These are phyloP conservation scores for Bondarzewia mesenterica DNA, from an alignment of 1,284 basidiomycete species.

Conservation along the genomic window DNA sequence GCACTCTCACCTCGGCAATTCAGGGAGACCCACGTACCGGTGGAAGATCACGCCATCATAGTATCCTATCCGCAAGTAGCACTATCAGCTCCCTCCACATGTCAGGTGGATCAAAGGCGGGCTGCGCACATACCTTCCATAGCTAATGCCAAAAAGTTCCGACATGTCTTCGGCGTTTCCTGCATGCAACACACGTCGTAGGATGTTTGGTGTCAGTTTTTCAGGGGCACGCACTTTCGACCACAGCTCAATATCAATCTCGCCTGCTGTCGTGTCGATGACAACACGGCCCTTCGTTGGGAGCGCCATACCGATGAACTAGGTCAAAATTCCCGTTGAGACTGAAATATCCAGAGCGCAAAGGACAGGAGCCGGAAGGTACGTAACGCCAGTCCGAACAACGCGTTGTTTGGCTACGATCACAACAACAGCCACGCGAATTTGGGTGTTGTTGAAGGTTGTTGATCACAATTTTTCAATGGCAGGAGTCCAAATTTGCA, in stretches of 20 bases:
- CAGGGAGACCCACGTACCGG: slow-evolving; percentile 39
- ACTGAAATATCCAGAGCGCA: too few relatives aligned
- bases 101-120: too few relatives aligned
- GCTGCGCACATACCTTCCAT: slow-evolving; percentile 89
- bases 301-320: slow-evolving; percentile 45
- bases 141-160: slow-evolving; percentile 85
- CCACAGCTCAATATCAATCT: slow-evolving; percentile 95
- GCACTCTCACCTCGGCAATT: neutral
- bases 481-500: too few relatives aligned
- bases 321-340: neutral
- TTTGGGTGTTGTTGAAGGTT: too few relatives aligned
- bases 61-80: slow-evolving; percentile 84
- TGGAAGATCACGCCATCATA: slow-evolving; percentile 95
- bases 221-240: slow-evolving; percentile 52
- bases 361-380: neutral
- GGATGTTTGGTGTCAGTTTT: too few relatives aligned
- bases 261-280: slow-evolving; percentile 84
- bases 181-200: too few relatives aligned
- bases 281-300: slow-evolving; percentile 84
- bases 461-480: too few relatives aligned
- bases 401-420: slow-evolving; percentile 7
- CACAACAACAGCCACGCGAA: too few relatives aligned
- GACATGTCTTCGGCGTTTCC: slow-evolving; percentile 90
- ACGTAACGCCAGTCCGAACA: too few relatives aligned
- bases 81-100: too few relatives aligned